Conservation (phyloP, 208 protist genomes). For the Tetramitus jugosus region DNA sequence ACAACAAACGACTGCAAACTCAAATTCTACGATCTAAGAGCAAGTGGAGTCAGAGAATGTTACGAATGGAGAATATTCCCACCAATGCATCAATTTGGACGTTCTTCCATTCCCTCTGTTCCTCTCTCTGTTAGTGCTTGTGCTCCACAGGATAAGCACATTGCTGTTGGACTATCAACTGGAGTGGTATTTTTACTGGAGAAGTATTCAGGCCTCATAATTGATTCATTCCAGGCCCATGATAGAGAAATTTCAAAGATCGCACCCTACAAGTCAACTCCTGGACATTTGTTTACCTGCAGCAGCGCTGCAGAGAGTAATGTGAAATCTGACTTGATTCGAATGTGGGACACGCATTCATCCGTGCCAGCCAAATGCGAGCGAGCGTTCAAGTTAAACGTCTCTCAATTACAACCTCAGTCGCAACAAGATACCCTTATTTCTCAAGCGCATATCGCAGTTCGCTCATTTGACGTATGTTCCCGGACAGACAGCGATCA, state of each 20-base stretch:
- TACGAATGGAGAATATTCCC: conserved; percentile 10
- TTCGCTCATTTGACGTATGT: too few relatives aligned
- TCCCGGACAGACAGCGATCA: too few relatives aligned
- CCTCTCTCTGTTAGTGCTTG: background rate
- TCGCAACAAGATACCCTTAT: too few relatives aligned
- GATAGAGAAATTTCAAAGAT: background rate
- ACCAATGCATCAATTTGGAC: background rate
- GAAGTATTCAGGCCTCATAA: background rate
- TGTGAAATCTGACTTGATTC: too few relatives aligned
- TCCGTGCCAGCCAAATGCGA: too few relatives aligned
- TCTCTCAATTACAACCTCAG: too few relatives aligned
- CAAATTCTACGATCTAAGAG: background rate
- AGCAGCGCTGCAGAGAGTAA: too few relatives aligned
- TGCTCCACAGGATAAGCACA: background rate
- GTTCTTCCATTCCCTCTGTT: background rate
- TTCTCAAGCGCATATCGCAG: too few relatives aligned
- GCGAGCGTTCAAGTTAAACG: too few relatives aligned
- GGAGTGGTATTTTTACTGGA: background rate
- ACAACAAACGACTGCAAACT: background rate
- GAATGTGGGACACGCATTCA: too few relatives aligned
- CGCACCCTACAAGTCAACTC: background rate
- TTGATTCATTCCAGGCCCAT: background rate
- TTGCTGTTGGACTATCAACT: background rate
- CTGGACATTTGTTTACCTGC: too few relatives aligned
- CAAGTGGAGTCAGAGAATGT: background rate